Evolutionary conservation across 148 eudicot species (phyloP).

Genomic region (Suaeda aralocaspica): DNA sequence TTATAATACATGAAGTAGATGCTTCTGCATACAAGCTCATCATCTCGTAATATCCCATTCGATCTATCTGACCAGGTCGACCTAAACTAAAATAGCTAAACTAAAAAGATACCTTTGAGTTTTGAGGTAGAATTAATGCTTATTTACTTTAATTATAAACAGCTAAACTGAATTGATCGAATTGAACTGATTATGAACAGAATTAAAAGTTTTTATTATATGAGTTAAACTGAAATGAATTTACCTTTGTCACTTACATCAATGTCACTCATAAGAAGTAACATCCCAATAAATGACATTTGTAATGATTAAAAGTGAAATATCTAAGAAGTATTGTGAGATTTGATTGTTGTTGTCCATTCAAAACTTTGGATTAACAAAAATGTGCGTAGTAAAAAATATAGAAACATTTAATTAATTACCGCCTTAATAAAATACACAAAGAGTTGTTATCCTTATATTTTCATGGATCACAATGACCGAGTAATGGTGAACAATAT

Average conservation of each 20-base stretch:
- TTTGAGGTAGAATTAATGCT: neutral
- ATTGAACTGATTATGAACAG: too few species aligned
- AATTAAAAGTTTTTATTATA: too few species aligned
- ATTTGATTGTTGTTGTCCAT: slow-evolving; percentile 11
- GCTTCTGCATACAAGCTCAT: neutral
- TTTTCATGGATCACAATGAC: slow-evolving; percentile 4
- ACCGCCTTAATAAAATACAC: slow-evolving; percentile 6
- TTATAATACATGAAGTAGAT: neutral
- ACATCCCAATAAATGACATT: slow-evolving; percentile 18
- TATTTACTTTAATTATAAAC: too few species aligned
- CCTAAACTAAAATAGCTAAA: too few species aligned
- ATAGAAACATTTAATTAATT: neutral
- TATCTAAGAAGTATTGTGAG: too few species aligned
- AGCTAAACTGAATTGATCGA: too few species aligned
- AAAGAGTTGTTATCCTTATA: neutral
- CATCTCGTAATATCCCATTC: neutral
- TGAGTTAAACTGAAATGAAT: too few species aligned
- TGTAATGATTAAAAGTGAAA: too few species aligned
- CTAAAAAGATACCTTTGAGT: slow-evolving; percentile 7
- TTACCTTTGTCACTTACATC: neutral
- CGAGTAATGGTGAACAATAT: too few species aligned
- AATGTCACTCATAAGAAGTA: slow-evolving; percentile 11
- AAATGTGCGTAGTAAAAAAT: neutral
- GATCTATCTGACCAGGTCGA: slow-evolving; percentile 2
- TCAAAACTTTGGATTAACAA: neutral